phyloP scores from a whole-genome alignment of 2,329 filamentous ascomycete species.

The Ambrosiella beaveri region DNA sequence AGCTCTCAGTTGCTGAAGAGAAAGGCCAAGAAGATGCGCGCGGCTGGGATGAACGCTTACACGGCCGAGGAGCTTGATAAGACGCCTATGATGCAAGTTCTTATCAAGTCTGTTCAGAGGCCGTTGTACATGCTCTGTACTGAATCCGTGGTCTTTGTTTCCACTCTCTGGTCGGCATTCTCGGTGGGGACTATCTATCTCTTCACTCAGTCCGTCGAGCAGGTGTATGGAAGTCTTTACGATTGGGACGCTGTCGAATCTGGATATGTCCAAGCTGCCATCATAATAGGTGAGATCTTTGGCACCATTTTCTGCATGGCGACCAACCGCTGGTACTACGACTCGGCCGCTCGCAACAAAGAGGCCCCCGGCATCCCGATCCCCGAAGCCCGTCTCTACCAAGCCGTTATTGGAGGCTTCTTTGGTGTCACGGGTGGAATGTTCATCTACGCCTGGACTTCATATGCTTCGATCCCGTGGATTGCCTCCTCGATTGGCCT shows the following conservation, averaged over 20 bases:
- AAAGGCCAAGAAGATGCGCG: constrained; percentile 9
- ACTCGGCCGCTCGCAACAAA: constrained; percentile 22
- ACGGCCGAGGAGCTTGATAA: constrained; percentile 9
- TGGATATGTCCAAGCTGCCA: constrained; percentile 11
- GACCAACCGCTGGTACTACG: constrained; percentile 22
- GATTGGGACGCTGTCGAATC: constrained; percentile 13
- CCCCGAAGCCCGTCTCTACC: constrained; percentile 11
- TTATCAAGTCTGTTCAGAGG: constrained; percentile 9
- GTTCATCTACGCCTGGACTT: constrained; percentile 34
- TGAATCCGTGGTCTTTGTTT: constrained; percentile 30
- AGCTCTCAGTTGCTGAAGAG: constrained; percentile 2
- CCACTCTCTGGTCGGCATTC: constrained; percentile 27
- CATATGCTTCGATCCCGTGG: constrained; percentile 26
- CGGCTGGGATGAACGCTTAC: constrained; percentile 4
- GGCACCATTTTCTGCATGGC: constrained; percentile 13
- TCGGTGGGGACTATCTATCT: constrained; percentile 16
- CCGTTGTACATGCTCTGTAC: constrained; percentile 18
- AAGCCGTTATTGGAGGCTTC: constrained; percentile 11
- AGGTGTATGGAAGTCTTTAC: constrained; percentile 15
- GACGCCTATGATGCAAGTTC: constrained; percentile 4
- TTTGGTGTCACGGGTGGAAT: constrained; percentile 23
- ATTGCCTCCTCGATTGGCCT: constrained; percentile 29
- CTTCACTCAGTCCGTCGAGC: constrained; percentile 16
- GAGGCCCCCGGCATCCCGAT: constrained; percentile 20
- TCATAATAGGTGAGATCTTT: constrained; percentile 11